Evolutionary conservation across 768 basidiomycete species (phyloP).

Genomic region (Stropharia rugosoannulata): DNA sequence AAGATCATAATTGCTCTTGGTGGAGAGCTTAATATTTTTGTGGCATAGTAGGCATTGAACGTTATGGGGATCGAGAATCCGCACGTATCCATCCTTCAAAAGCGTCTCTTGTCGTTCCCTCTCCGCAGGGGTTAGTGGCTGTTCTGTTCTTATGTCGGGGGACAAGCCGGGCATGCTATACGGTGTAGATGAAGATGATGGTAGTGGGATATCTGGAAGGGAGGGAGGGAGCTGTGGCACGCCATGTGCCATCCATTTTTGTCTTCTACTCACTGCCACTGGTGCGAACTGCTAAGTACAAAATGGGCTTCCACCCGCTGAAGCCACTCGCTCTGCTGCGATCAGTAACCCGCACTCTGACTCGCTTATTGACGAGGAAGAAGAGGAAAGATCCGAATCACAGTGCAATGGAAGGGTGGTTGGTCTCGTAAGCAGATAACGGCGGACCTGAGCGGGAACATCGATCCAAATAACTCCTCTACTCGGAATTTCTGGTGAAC

Average conservation of each 20-base stretch:
- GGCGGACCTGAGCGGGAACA: constrained; percentile 6
- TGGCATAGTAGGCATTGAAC: constrained; percentile 59
- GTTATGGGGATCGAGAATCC: constrained; percentile 46
- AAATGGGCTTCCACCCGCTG: constrained; percentile 5
- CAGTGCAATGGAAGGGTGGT: constrained; percentile 7
- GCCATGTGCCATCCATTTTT: constrained; percentile 15
- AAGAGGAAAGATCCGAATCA: constrained; percentile 14
- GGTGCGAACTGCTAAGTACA: constrained; percentile 3
- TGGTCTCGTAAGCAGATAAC: constrained; percentile 13
- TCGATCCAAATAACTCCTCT: background rate
- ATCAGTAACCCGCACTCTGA: constrained; percentile 3
- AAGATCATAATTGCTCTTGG: constrained; percentile 64
- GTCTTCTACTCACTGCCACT: constrained; percentile 10
- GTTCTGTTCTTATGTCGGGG: constrained; percentile 13
- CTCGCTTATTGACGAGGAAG: constrained; percentile 16
- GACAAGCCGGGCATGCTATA: background rate
- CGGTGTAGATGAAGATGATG: background rate
- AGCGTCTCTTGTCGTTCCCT: constrained; percentile 50
- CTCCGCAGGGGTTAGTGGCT: constrained; percentile 36
- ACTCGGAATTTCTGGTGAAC: constrained; percentile 3
- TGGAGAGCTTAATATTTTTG: constrained; percentile 60
- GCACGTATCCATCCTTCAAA: constrained; percentile 51
- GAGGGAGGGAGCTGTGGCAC: constrained; percentile 15
- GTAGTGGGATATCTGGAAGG: constrained; percentile 13
- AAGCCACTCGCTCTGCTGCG: constrained; percentile 5